Evolutionary conservation across 306 rosid species (phyloP).

Genomic region (Ziziphus jujuba): DNA sequence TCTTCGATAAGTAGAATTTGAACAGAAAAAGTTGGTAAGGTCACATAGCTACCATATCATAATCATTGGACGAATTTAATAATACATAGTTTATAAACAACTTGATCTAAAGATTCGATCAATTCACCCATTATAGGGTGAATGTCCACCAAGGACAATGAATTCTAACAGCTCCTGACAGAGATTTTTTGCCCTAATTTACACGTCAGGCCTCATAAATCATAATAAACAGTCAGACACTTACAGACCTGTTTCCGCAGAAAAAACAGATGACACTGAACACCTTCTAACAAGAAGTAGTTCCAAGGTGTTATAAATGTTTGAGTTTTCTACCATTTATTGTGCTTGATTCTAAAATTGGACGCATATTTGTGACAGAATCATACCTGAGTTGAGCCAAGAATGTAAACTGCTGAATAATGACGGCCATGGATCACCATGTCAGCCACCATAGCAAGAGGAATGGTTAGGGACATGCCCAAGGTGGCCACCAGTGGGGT

Average conservation of each 20-base stretch:
- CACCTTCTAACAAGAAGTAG: no score
- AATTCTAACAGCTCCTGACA: no score
- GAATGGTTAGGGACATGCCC: conserved; percentile 99
- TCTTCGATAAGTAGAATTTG: no score
- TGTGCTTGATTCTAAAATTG: not conserved
- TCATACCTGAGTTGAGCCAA: conserved; percentile 86
- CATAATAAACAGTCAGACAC: not conserved
- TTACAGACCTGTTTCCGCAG: not conserved
- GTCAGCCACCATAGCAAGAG: conserved; percentile 98
- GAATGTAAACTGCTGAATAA: conserved; percentile 83
- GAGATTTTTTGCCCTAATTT: no score
- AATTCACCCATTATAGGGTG: not conserved
- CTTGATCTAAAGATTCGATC: not conserved
- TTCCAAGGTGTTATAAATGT: no score
- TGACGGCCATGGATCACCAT: conserved; percentile 96
- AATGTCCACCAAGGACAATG: no score
- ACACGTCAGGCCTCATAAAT: no score
- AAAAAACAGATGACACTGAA: not conserved
- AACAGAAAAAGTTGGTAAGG: no score
- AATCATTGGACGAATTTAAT: no score
- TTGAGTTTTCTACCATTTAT: no score
- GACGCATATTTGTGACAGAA: not conserved
- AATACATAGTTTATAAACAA: not conserved
- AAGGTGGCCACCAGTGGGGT: conserved; percentile 96
- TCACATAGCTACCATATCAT: no score